phyloP scores from a whole-genome alignment of 2,329 filamentous ascomycete species.

The Cladosporium colombiae region DNA sequence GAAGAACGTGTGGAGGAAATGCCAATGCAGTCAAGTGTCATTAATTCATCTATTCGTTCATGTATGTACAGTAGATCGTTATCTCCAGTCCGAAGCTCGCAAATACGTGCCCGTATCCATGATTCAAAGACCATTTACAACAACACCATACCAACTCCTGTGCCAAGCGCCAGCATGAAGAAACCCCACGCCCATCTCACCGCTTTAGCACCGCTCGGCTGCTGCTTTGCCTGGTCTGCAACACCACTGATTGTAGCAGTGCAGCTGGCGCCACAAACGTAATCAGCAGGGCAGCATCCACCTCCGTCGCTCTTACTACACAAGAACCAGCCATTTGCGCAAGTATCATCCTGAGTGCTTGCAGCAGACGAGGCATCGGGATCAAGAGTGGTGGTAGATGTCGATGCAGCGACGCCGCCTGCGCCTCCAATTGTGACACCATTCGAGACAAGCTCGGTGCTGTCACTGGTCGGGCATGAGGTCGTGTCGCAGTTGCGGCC shows the following conservation, averaged over 20 bases:
- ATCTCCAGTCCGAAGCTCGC: neutral
- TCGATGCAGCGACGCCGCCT: constrained; percentile 14
- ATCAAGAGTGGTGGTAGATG: constrained; percentile 7
- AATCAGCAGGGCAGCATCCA: constrained; percentile 83
- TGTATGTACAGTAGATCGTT: constrained; percentile 16
- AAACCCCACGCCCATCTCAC: constrained; percentile 37
- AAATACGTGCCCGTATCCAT: neutral
- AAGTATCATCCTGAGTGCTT: constrained; percentile 41
- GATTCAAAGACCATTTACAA: constrained; percentile 31
- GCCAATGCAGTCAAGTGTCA: neutral
- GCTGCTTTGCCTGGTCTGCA: constrained; percentile 52
- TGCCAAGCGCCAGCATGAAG: constrained; percentile 32
- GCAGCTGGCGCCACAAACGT: constrained; percentile 73
- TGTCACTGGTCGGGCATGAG: constrained; percentile 67
- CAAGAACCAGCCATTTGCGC: constrained; percentile 76
- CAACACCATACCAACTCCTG: constrained; percentile 43
- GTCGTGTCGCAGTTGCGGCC: constrained; percentile 81
- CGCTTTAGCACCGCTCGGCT: constrained; percentile 41
- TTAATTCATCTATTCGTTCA: constrained; percentile 3
- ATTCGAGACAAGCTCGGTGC: constrained; percentile 64
- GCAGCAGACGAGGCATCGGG: constrained; percentile 35
- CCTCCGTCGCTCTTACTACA: constrained; percentile 68
- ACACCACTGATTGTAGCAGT: constrained; percentile 58
- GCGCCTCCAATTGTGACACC: constrained; percentile 63
- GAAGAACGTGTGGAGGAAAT: neutral